phyloP scores from a whole-genome alignment of 805 yeast genomes.

The Candida hispaniensis region DNA sequence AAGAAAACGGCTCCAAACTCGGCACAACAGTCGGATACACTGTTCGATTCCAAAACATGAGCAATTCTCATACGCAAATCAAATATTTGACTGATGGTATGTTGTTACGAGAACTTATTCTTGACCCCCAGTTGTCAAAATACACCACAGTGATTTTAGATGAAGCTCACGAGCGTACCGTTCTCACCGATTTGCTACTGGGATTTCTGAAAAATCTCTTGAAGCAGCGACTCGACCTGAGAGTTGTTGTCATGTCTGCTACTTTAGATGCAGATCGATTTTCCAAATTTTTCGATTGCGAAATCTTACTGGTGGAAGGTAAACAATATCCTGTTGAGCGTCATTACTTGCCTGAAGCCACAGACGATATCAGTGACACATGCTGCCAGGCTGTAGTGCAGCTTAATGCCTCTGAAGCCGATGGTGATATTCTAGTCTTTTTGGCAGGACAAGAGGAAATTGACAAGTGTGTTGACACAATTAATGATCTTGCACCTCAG shows the following conservation, averaged over 20 bases:
- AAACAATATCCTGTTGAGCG: conserved; percentile 76
- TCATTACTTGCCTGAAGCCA: conserved; percentile 48
- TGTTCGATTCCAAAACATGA: conserved; percentile 76
- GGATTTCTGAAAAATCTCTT: conserved; percentile 74
- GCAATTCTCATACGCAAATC: conserved; percentile 49
- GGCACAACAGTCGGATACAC: conserved; percentile 87
- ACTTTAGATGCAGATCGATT: conserved; percentile 86
- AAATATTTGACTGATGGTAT: conserved; percentile 95
- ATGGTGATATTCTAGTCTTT: conserved; percentile 87
- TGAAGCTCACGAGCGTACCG: conserved; percentile 97
- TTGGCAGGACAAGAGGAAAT: conserved; percentile 97
- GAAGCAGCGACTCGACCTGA: conserved; percentile 43
- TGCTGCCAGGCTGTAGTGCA: conserved; percentile 65
- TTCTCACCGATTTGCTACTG: conserved; percentile 76
- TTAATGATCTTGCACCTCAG: conserved; percentile 47
- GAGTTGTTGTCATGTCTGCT: conserved; percentile 88
- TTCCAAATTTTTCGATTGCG: conserved; percentile 69
- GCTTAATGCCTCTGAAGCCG: conserved; percentile 64
- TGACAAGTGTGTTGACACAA: conserved; percentile 62
- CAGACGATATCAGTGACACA: conserved; percentile 78
- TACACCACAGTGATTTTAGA: conserved; percentile 77
- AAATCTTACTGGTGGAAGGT: conserved; percentile 83
- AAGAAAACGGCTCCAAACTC: conserved; percentile 64
- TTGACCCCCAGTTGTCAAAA: conserved; percentile 49
- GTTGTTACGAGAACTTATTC: conserved; percentile 83